Base-by-base conservation (phyloP, 306 rosid genomes). In the Rosa persica region DNA sequence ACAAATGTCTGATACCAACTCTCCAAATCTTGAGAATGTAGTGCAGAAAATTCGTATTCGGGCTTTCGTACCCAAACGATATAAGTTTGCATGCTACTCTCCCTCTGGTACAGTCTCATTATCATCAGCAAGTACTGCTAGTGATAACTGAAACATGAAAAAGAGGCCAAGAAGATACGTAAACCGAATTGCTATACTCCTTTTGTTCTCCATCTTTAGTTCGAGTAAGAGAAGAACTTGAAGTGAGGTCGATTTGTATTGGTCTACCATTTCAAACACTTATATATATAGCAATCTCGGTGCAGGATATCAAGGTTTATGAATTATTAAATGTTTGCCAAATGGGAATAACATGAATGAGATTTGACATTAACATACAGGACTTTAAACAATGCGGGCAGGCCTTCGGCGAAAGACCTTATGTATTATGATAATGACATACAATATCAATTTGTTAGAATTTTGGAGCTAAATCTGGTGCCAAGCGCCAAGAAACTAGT, bases 1-100 rank as follows among this genome's bases (percentile, higher is more conserved):
- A 89, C 60, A 83, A 91, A 89, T 36, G 93, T 83, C 1, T 23
- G 80, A 22, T 89, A 81, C 92, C 96, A 91, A 48, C 72, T 81
- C 44, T 85, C 51, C 16, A 89, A 61, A 78, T 89, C 90, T 16
- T 86, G 51, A 7, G 76, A 55, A n/a, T 68, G 34, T n/a, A 42
- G 44, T 42, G 44, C 44, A 42, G 78, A 44, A 0, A 76, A 42
- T 55, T 78, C 34, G 12, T 25, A 8, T 38, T 74, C 84, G 11
- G 92, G 89, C 47, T 76, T 88, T 27, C 73, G 61, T 19, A 91
- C 90, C 17, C 80, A 86, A 51, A 91, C 82, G 81, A 89, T 87
- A 82, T 68, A 84, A 77, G 68, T 88, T 76, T 0, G 34, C 34
- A 30, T 55, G 38, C 22, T 64, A 43, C 47, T 60, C 68, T 75